A percentile compares a stretch with the other conserved stretches of the same genome.
These are phyloP conservation scores for Angophora floribunda DNA, from an alignment of 345 rosid species.

Conservation along the genomic window DNA sequence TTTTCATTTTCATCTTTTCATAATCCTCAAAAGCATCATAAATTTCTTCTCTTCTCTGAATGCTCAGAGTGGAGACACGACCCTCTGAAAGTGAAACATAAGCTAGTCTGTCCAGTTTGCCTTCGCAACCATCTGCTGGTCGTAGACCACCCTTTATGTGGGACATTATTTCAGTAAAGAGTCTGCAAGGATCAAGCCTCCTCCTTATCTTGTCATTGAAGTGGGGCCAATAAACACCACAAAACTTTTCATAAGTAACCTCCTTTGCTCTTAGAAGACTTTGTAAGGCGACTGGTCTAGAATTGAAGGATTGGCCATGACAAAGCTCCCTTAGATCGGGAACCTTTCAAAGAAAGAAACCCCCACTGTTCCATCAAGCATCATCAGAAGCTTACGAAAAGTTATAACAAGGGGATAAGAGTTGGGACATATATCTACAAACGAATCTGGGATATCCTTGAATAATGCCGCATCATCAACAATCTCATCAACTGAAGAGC, in stretches of 20 bases:
- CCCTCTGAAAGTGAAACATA: conserved; percentile 23
- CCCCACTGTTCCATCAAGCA: conserved; percentile 49
- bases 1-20: conserved; percentile 29
- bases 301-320: conserved; percentile 1
- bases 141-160: conserved; percentile 36
- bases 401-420: conserved; percentile 44
- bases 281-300: conserved; percentile 8
- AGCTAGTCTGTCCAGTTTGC: conserved; percentile 18
- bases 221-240: conserved; percentile 40
- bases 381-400: conserved; percentile 39
- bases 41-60: conserved; percentile 10
- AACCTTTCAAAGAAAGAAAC: conserved; percentile 38
- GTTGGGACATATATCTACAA: conserved; percentile 13
- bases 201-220: conserved; percentile 20
- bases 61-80: conserved; percentile 22
- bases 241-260: conserved; percentile 34
- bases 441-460: conserved; percentile 31
- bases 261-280: conserved; percentile 29
- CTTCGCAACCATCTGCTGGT: conserved; percentile 7
- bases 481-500: conserved; percentile 12
- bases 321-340: conserved; percentile 13
- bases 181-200: conserved; percentile 33
- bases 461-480: conserved; percentile 20
- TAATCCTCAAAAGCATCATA: conserved; percentile 31
- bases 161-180: conserved; percentile 47